A percentile compares a stretch with the other conserved stretches of the same genome.
phyloP scores from a whole-genome alignment of 1,139 yeast genomes.

The Nadsonia commutata region DNA sequence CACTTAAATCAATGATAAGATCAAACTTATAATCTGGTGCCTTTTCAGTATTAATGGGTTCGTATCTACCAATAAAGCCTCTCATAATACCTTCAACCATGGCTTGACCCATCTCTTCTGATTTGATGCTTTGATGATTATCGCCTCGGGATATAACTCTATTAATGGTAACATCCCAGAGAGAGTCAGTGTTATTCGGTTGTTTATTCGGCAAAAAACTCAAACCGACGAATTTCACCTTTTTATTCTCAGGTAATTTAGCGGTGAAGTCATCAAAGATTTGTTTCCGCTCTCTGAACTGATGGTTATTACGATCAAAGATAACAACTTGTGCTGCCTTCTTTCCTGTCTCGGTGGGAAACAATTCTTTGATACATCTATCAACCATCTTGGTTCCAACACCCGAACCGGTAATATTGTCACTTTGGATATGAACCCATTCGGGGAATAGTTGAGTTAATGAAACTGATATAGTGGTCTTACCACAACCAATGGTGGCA shows the following conservation, averaged over 20 bases:
- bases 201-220: slow-evolving; percentile 41
- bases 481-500: slow-evolving; percentile 92
- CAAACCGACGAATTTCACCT: slow-evolving; percentile 44
- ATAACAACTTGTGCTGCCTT: slow-evolving; percentile 35
- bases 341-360: slow-evolving; percentile 5
- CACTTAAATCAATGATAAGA: slow-evolving; percentile 32
- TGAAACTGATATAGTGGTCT: slow-evolving; percentile 66
- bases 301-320: slow-evolving; percentile 76
- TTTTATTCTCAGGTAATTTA: slow-evolving; percentile 10
- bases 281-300: slow-evolving; percentile 50
- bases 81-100: slow-evolving; percentile 49
- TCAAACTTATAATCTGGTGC: slow-evolving; percentile 62
- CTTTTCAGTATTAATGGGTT: slow-evolving; percentile 33
- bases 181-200: slow-evolving; percentile 13
- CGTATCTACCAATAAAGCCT: slow-evolving; percentile 59
- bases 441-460: slow-evolving; percentile 39
- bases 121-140: slow-evolving; percentile 76
- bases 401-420: slow-evolving; percentile 41
- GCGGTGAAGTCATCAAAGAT: slow-evolving; percentile 40
- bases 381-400: slow-evolving; percentile 32
- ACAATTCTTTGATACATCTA: slow-evolving; percentile 25
- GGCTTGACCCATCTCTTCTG: slow-evolving; percentile 29
- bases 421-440: slow-evolving; percentile 80
- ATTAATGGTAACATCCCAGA: slow-evolving; percentile 33
- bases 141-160: slow-evolving; percentile 66